Evolutionary conservation across 805 yeast species (phyloP), one percentile per base, ranked within the genome.

Genomic region (Metschnikowia hibisci): DNA sequence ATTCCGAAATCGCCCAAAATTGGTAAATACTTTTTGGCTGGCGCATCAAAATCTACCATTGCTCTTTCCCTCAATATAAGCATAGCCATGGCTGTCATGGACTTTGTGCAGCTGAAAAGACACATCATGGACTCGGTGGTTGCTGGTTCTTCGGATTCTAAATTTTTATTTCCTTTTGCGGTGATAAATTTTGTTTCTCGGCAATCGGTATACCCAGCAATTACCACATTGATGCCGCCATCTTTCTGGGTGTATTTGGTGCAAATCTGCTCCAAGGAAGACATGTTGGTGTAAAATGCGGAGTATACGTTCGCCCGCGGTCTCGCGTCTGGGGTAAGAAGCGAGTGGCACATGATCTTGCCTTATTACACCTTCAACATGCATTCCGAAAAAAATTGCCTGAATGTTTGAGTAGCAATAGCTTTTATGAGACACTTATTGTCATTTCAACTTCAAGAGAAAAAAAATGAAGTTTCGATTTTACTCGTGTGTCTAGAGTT

Each of bases 51-150:
- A 5, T 61, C 58, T 6, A 70, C 47, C 31, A 49, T 47, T 0
- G 66, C 67, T 22, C 56, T 56, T 26, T 68, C 70, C 32, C 56
- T 56, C 18, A 70, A 58, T 20, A 59, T 56, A 27, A 69, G 54
- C n/a, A 63, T 46, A 3, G 67, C 73, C 55, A 64, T 60, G 6
- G 43, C 61, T 1, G 75, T 53, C 45, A 53, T 51, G 5, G 50
- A 27, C 41, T 53, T 53, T 15, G 57, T 53, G 22, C 55, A 51
- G 30, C 54, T 48, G 35, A 42, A 53, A 14, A 43, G 37, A 9
- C 52, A 37, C 41, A 53, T 14, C 34, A 26, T 38, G 35, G 44
- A 36, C 20, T 53, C 51, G 12, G 18, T 31, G 8, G 27, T n/a
- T 11, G 34, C 51, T 6, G 48, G 40, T 7, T 47, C 44, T 13